Evolutionary conservation across 1,284 basidiomycete species (phyloP), one percentile per base, ranked within the genome.

Genomic region (Schizophyllum amplum): DNA sequence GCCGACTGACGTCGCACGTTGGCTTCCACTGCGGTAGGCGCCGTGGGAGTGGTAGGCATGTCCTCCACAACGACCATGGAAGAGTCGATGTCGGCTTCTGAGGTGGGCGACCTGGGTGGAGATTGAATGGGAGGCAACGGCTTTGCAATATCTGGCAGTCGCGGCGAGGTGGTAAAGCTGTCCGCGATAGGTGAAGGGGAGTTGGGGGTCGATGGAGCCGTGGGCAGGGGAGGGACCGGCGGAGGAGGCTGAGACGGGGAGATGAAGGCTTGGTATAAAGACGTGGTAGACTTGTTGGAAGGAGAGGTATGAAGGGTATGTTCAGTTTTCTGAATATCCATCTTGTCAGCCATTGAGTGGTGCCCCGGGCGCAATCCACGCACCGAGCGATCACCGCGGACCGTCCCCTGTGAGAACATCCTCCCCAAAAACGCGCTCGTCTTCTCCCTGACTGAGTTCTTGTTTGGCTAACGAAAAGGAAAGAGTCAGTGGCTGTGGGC

Each of bases 341-440:
- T 49, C 53, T 53, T 60, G 47, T 27, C 47, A 49, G 5, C 49
- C 15, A 27, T 22, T 23, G 1, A 3, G 6, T 54, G 21, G 23
- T 47, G n/a, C 25, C 7, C 17, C 26, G 7, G 51, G 21, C 53
- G 59, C 52, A 25, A 27, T 22, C 17, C 47, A 75, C 85, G 67
- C 71, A 90, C 87, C 56, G 82, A 83, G 72, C 85, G 82, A 67
- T 90, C 87, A n/a, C n/a, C n/a, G 56, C 86, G 78, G 11, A 80
- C 73, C 26, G 75, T 79, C 52, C 74, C 77, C 62, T 83, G 78
- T 1, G 86, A 86, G 47, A 86, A 70, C 82, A 91, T 84, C 68
- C 84, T 90, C 1, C 87, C 87, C 60, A 86, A 74, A 66, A 91
- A 85, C 47, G 86, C 87, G 62, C 80, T 87, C 21, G 87, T 89